Percentiles rank a stretch among this genome's conserved stretches.
Evolutionary conservation across 164 flowering plant genomes (phyloP).

Genomic region (Liriodendron chinense): DNA sequence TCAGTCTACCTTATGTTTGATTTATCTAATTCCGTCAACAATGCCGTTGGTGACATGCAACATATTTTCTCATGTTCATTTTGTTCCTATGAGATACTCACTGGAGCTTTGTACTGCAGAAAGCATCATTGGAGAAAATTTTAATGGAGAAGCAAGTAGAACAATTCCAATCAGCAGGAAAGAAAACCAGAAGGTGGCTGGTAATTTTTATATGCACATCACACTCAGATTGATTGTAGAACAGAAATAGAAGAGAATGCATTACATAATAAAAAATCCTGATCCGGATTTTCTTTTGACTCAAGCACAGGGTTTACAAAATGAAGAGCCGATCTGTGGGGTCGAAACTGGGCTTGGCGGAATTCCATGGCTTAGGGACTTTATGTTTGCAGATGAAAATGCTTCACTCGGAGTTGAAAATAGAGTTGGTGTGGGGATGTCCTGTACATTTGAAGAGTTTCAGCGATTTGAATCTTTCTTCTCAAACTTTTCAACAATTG

Average conservation of each 20-base stretch:
- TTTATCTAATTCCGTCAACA: neutral
- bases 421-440: conserved; percentile 14
- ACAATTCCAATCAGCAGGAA: conserved; percentile 22
- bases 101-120: conserved; percentile 33
- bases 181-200: conserved; percentile 65
- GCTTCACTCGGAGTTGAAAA: conserved; percentile 21
- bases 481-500: conserved; percentile 40
- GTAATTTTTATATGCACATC: conserved; percentile 40
- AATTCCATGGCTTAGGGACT: conserved; percentile 46
- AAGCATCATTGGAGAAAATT: conserved; percentile 18
- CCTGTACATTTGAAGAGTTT: conserved; percentile 57
- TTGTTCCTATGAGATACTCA: neutral
- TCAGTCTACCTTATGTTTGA: neutral
- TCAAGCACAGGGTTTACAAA: conserved; percentile 39
- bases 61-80: neutral
- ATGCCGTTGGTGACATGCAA: neutral
- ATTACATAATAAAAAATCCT: conserved; percentile 14
- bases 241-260: conserved; percentile 8
- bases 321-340: conserved; percentile 48
- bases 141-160: conserved; percentile 28
- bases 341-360: conserved; percentile 34
- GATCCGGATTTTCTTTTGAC: conserved; percentile 21
- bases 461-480: conserved; percentile 55
- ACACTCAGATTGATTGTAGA: conserved; percentile 20
- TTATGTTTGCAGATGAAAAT: conserved; percentile 39